Conservation (phyloP, 2,329 filamentous ascomycete species). For the Bipolaris cookei region DNA sequence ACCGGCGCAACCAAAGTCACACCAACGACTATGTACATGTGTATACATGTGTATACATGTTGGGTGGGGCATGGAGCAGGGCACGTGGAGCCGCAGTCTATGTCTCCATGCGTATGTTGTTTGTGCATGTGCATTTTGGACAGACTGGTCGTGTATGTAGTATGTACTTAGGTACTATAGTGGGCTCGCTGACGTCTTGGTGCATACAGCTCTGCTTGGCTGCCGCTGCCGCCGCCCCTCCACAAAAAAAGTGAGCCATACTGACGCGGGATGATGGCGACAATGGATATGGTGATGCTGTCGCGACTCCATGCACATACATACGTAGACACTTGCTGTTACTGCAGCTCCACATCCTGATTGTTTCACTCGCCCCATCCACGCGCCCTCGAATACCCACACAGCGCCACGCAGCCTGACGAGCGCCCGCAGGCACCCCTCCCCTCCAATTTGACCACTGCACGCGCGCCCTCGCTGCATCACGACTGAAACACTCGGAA, state of each 20-base stretch:
- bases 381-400: slow-evolving; percentile 20
- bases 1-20: too few relatives aligned
- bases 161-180: background rate
- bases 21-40: background rate
- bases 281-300: background rate
- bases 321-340: background rate
- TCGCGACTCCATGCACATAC: background rate
- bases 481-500: slow-evolving; percentile 1
- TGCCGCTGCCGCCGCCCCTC: slow-evolving; percentile 1
- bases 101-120: too few relatives aligned
- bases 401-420: slow-evolving; percentile 8
- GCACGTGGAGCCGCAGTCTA: too few relatives aligned
- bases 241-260: slow-evolving; percentile 13
- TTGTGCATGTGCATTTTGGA: too few relatives aligned
- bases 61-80: too few relatives aligned
- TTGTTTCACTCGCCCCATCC: slow-evolving; percentile 22
- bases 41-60: background rate
- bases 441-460: slow-evolving; percentile 10
- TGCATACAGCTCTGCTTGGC: slow-evolving; percentile 2
- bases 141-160: background rate
- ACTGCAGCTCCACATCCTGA: background rate
- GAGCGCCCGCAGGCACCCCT: slow-evolving; percentile 12
- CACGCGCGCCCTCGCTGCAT: slow-evolving; percentile 1
- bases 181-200: slow-evolving; percentile 11
- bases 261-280: slow-evolving; percentile 12